phyloP scores from a whole-genome alignment of 73 alveolate genomes.

The Uronychia binucleata region DNA sequence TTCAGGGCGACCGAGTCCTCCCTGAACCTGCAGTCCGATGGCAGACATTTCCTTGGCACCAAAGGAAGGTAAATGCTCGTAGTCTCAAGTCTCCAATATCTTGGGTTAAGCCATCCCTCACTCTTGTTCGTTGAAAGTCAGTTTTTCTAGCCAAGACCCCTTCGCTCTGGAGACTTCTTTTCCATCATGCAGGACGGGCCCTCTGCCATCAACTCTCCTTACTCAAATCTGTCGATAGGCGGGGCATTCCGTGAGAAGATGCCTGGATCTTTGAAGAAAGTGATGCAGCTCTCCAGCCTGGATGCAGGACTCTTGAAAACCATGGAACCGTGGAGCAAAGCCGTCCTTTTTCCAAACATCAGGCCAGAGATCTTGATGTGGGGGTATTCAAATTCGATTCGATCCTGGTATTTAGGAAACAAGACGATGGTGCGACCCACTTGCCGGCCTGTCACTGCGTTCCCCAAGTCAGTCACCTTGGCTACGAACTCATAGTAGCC shows the following conservation, averaged over 20 bases:
- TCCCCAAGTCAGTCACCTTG: constrained; percentile 55
- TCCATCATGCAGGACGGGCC: constrained; percentile 22
- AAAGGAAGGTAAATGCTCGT: constrained; percentile 32
- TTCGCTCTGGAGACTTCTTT: constrained; percentile 5
- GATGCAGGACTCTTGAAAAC: constrained; percentile 15
- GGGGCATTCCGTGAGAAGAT: background rate
- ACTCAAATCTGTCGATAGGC: constrained; percentile 26
- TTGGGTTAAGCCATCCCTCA: background rate
- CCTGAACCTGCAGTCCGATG: constrained; percentile 61
- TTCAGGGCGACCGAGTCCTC: constrained; percentile 50
- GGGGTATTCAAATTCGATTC: constrained; percentile 43
- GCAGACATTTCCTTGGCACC: constrained; percentile 25
- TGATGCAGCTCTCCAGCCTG: constrained; percentile 12
- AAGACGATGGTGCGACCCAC: constrained; percentile 35
- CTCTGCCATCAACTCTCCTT: background rate
- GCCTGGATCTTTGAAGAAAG: constrained; percentile 23
- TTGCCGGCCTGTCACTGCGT: constrained; percentile 50
- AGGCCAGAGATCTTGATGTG: constrained; percentile 44
- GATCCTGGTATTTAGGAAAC: constrained; percentile 22
- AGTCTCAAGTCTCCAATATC: constrained; percentile 57
- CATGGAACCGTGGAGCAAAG: constrained; percentile 30
- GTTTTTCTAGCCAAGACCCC: constrained; percentile 53
- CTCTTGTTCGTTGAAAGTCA: constrained; percentile 4
- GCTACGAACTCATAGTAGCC: constrained; percentile 51
- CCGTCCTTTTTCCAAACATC: constrained; percentile 42